Conservation (phyloP, 208 protist species). For the Leishmania arabica region DNA sequence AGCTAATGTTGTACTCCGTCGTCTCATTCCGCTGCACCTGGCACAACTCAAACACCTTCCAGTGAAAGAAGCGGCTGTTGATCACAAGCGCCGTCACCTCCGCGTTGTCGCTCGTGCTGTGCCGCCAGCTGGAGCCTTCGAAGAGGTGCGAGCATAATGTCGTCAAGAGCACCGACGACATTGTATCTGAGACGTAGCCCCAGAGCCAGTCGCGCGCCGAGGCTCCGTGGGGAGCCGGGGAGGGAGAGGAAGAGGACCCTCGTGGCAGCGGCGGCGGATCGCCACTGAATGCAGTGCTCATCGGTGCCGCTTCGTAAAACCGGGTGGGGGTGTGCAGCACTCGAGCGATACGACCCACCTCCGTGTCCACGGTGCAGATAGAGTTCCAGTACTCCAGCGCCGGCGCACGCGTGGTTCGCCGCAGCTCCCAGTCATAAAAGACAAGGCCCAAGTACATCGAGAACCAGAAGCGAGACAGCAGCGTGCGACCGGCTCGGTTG, state of each 20-base stretch:
- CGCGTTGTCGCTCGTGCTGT: slow-evolving; percentile 20
- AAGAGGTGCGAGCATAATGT: slow-evolving; percentile 42
- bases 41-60: slow-evolving; percentile 43
- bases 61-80: slow-evolving; percentile 66
- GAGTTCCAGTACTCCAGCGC: slow-evolving; percentile 79
- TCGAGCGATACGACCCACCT: slow-evolving; percentile 61
- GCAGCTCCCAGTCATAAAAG: slow-evolving; percentile 67
- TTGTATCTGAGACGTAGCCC: neutral
- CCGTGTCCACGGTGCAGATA: slow-evolving; percentile 56
- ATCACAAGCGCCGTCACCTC: slow-evolving; percentile 55
- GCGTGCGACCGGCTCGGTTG: slow-evolving; percentile 23
- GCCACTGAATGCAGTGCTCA: neutral
- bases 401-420: slow-evolving; percentile 47
- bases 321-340: slow-evolving; percentile 46
- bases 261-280: neutral
- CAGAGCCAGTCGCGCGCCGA: neutral
- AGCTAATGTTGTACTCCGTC: slow-evolving; percentile 42
- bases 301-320: slow-evolving; percentile 57
- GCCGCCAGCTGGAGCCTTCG: slow-evolving; percentile 54
- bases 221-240: neutral
- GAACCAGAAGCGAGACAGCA: slow-evolving; percentile 51
- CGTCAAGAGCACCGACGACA: slow-evolving; percentile 53
- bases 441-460: slow-evolving; percentile 74
- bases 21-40: slow-evolving; percentile 6
- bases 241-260: slow-evolving; percentile 5